A percentile compares a stretch with the other conserved stretches of the same genome.
These are phyloP conservation scores for Kluyveromyces dobzhanskii DNA, from an alignment of 805 yeast species.

Conservation along the genomic window DNA sequence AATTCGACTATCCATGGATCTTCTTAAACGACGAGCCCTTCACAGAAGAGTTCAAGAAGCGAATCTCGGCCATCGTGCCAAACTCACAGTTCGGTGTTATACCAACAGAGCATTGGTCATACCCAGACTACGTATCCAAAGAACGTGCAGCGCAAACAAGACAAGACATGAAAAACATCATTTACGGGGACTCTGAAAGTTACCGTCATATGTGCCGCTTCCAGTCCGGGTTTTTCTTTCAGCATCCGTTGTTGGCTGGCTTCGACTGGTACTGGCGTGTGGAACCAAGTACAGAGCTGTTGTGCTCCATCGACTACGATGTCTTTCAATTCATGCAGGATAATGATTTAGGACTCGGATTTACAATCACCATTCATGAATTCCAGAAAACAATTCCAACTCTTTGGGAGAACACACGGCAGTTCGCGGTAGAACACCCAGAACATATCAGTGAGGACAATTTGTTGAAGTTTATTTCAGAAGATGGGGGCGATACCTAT, in stretches of 20 bases:
- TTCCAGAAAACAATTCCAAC: conserved; percentile 64
- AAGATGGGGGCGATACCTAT: conserved; percentile 63
- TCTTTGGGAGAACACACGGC: conserved; percentile 62
- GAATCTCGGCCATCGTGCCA: conserved; percentile 59
- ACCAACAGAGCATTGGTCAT: conserved; percentile 82
- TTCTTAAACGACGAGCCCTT: conserved; percentile 85
- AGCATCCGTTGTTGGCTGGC: conserved; percentile 64
- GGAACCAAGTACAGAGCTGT: conserved; percentile 75
- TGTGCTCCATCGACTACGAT: conserved; percentile 77
- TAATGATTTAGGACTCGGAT: conserved; percentile 64
- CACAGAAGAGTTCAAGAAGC: conserved; percentile 66
- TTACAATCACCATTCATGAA: conserved; percentile 73
- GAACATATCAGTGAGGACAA: conserved; percentile 51
- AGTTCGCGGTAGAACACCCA: conserved; percentile 53
- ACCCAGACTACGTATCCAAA: conserved; percentile 75
- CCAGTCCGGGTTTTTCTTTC: conserved; percentile 84
- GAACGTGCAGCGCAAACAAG: conserved; percentile 54
- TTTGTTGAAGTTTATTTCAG: conserved; percentile 60
- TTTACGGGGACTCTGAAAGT: conserved; percentile 58
- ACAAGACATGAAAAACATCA: conserved; percentile 45
- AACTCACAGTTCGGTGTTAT: conserved; percentile 67
- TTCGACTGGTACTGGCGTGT: conserved; percentile 93
- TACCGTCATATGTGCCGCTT: conserved; percentile 90
- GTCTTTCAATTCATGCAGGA: conserved; percentile 77
- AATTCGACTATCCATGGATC: conserved; percentile 89